phyloP scores from a whole-genome alignment of 495 filamentous ascomycete genomes.

The Aspergillus olivimuriae region DNA sequence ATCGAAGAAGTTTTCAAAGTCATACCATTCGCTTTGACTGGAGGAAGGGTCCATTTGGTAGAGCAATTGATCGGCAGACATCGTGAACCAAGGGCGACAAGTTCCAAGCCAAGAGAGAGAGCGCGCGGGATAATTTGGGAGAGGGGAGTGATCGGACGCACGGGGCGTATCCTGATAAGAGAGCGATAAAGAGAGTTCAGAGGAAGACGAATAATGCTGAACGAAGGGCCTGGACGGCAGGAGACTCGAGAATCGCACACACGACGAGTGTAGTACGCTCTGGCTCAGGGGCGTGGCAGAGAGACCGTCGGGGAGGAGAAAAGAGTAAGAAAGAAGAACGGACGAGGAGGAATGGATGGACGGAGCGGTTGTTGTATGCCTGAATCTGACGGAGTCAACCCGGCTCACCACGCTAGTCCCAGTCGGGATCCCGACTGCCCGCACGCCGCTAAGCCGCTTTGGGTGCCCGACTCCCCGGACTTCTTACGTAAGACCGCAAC shows the following conservation, averaged over 20 bases:
- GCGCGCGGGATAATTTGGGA: neutral
- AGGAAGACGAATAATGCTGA: neutral
- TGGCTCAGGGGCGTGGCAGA: neutral
- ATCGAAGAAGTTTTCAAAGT: slow-evolving; percentile 36
- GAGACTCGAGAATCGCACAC: neutral
- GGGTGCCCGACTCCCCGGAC: slow-evolving; percentile 3
- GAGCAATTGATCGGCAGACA: slow-evolving; percentile 19
- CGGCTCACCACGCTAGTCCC: slow-evolving; percentile 2
- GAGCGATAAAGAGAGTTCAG: neutral
- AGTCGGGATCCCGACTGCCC: slow-evolving; percentile 4
- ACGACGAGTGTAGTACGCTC: neutral
- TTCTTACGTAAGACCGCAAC: no score
- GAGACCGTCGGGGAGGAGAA: neutral
- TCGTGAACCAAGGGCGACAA: slow-evolving; percentile 4
- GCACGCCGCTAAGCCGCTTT: slow-evolving; percentile 2
- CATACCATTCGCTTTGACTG: slow-evolving; percentile 27
- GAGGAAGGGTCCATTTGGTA: slow-evolving; percentile 18
- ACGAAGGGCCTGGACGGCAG: no score
- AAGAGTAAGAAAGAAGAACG: neutral
- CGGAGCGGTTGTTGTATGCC: no score
- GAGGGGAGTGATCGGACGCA: neutral
- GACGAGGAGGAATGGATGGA: no score
- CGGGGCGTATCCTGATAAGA: slow-evolving; percentile 4
- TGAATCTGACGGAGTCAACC: slow-evolving; percentile 2
- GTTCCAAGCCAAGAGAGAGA: neutral